Evolutionary conservation across 169 alveolate genomes (phyloP).

Genomic region (Cryptosporidium sp.): DNA sequence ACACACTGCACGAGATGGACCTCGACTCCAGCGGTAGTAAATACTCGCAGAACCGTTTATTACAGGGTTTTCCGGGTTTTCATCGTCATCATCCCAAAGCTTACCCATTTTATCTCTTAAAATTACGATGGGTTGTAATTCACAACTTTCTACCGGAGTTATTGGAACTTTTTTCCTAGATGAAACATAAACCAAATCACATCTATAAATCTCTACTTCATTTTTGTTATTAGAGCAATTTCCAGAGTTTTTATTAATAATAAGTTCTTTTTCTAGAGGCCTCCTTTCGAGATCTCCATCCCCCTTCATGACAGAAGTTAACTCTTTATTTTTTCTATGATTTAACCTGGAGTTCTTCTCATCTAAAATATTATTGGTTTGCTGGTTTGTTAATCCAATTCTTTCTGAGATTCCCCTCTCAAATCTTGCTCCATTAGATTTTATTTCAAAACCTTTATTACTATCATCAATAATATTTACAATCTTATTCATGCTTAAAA

Average conservation of each 20-base stretch:
- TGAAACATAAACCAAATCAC: constrained; percentile 80
- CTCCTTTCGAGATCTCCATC: constrained; percentile 24
- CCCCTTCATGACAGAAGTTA: background rate
- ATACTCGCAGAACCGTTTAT: constrained; percentile 78
- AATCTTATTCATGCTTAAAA: constrained; percentile 30
- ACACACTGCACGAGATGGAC: constrained; percentile 85
- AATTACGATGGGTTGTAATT: constrained; percentile 83
- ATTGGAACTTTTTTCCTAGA: constrained; percentile 79
- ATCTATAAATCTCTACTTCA: constrained; percentile 70
- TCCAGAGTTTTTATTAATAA: background rate
- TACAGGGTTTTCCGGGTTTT: constrained; percentile 70
- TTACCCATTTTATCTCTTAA: constrained; percentile 79
- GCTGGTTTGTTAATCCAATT: background rate
- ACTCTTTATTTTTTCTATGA: constrained; percentile 9
- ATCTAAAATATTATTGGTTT: background rate
- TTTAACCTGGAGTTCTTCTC: constrained; percentile 2
- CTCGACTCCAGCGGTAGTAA: constrained; percentile 83
- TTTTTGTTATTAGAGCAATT: background rate
- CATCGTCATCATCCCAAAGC: constrained; percentile 79
- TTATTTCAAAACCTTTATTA: constrained; percentile 22
- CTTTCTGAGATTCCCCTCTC: constrained; percentile 1
- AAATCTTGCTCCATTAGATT: constrained; percentile 7
- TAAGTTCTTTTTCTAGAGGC: background rate
- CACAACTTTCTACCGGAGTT: constrained; percentile 85
- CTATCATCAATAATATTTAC: background rate